Conservation (phyloP, 179 eudicot species). For the Spergularia azorica region DNA sequence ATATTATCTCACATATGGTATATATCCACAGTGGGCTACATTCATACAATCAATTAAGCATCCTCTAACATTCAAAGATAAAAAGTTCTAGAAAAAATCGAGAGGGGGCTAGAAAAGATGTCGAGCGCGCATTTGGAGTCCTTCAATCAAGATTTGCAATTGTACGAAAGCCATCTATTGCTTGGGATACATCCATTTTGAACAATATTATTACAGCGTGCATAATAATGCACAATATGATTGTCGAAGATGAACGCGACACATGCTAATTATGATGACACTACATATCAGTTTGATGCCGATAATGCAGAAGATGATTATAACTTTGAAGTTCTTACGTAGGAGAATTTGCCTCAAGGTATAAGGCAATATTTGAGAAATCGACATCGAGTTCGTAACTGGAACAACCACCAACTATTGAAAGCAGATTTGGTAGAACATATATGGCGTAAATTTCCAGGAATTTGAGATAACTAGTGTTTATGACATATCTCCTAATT, state of each 20-base stretch:
- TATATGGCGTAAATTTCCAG: too few relatives aligned
- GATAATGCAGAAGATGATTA: background rate
- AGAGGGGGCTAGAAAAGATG: background rate
- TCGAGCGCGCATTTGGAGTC: constrained; percentile 21
- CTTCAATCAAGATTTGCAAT: constrained; percentile 11
- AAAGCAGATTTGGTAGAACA: too few relatives aligned
- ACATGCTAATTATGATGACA: background rate
- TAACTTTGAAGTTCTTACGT: background rate
- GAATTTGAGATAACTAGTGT: too few relatives aligned
- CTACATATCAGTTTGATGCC: background rate
- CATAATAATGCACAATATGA: background rate
- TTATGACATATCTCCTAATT: too few relatives aligned
- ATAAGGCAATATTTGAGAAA: too few relatives aligned
- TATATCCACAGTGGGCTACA: background rate
- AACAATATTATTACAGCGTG: background rate
- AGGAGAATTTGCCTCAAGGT: background rate
- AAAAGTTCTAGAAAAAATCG: background rate
- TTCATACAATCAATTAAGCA: background rate
- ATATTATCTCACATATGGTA: background rate
- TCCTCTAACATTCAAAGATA: background rate
- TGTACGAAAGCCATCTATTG: background rate
- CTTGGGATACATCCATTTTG: background rate
- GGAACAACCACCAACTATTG: too few relatives aligned
- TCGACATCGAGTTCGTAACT: too few relatives aligned
- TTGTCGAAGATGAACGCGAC: background rate